phyloP scores from a whole-genome alignment of 306 rosid genomes.

The Neltuma alba region DNA sequence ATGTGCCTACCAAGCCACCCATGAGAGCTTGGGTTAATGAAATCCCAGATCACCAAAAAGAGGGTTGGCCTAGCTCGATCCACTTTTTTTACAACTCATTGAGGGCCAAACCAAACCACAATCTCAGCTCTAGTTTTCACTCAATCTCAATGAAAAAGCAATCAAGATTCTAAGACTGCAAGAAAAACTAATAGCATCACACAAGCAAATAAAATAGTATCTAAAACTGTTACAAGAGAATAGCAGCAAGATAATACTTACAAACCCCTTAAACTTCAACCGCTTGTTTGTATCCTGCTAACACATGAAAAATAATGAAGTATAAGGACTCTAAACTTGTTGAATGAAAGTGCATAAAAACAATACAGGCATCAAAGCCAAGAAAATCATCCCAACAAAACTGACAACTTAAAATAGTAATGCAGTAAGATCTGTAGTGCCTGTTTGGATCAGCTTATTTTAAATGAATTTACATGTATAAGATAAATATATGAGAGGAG shows the following conservation, averaged over 20 bases:
- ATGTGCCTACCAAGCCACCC: too few species aligned
- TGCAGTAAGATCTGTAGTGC: not conserved
- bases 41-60: too few species aligned
- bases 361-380: constrained; percentile 25
- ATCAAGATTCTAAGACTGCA: not conserved
- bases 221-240: constrained; percentile 12
- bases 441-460: too few species aligned
- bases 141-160: constrained; percentile 18
- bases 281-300: constrained; percentile 84
- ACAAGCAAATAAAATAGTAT: constrained; percentile 10
- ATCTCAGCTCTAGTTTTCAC: constrained; percentile 1
- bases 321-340: constrained; percentile 44
- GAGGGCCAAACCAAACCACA: not conserved
- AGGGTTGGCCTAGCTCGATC: too few species aligned
- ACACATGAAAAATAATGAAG: constrained; percentile 37
- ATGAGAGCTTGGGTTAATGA: too few species aligned
- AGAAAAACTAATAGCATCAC: constrained; percentile 10
- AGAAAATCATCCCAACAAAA: constrained; percentile 13
- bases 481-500: too few species aligned
- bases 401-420: not conserved
- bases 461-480: too few species aligned
- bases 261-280: constrained; percentile 66
- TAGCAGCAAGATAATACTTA: constrained; percentile 55
- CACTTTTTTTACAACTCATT: too few species aligned
- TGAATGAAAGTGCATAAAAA: constrained; percentile 15